These are phyloP conservation scores for Fusarium oligoseptatum DNA, from an alignment of 2,329 filamentous ascomycete species.

Conservation along the genomic window DNA sequence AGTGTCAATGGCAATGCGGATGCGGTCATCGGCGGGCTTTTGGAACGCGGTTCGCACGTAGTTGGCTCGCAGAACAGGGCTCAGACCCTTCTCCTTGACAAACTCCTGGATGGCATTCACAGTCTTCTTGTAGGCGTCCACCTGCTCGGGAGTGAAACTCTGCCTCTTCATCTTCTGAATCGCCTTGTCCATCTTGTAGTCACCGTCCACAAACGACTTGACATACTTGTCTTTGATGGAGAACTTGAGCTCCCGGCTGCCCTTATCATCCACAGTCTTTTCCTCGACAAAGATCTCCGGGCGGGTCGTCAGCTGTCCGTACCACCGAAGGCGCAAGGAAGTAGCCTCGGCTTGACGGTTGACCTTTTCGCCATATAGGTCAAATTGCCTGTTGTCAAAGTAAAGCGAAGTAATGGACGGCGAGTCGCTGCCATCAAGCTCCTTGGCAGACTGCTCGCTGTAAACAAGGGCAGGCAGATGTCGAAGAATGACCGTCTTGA, in stretches of 20 bases:
- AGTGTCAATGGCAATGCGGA: slow-evolving; percentile 94
- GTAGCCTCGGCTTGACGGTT: slow-evolving; percentile 80
- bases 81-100: slow-evolving; percentile 80
- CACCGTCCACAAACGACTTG: slow-evolving; percentile 84
- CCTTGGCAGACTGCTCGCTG: slow-evolving; percentile 86
- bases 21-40: slow-evolving; percentile 89
- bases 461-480: slow-evolving; percentile 93
- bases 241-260: slow-evolving; percentile 85
- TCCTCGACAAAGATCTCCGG: slow-evolving; percentile 90
- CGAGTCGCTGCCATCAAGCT: slow-evolving; percentile 84
- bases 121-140: slow-evolving; percentile 77
- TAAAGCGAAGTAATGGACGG: slow-evolving; percentile 96
- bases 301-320: slow-evolving; percentile 82
- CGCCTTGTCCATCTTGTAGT: slow-evolving; percentile 93
- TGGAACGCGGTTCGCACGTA: slow-evolving; percentile 97
- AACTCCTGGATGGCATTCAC: slow-evolving; percentile 85
- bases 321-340: slow-evolving; percentile 91
- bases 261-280: slow-evolving; percentile 84
- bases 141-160: slow-evolving; percentile 74
- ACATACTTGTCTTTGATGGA: slow-evolving; percentile 95
- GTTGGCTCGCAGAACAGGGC: slow-evolving; percentile 90
- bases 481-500: slow-evolving; percentile 95
- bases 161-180: slow-evolving; percentile 87
- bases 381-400: slow-evolving; percentile 90
- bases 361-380: slow-evolving; percentile 88